These are phyloP conservation scores for Taphrina deformans DNA, from an alignment of 1,139 yeast species.

Conservation along the genomic window DNA sequence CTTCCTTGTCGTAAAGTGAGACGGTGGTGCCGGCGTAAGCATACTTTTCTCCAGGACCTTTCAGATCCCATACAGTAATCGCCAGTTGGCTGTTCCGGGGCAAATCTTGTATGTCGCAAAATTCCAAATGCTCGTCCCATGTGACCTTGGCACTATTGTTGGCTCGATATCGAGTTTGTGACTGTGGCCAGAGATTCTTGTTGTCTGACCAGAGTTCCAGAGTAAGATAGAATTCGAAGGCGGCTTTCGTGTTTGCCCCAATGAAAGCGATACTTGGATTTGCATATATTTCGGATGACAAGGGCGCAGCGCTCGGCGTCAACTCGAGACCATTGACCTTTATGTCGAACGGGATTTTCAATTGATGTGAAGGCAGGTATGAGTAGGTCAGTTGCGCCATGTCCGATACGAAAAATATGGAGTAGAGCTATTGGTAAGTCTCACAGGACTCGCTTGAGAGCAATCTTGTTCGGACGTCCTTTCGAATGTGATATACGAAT, in stretches of 20 bases:
- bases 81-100: constrained; percentile 62
- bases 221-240: constrained; percentile 59
- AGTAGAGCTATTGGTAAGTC: no score
- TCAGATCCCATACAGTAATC: constrained; percentile 66
- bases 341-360: constrained; percentile 11
- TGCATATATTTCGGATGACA: constrained; percentile 24
- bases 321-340: constrained; percentile 23
- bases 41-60: constrained; percentile 54
- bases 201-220: constrained; percentile 62
- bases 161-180: constrained; percentile 63
- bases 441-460: no score
- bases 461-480: no score
- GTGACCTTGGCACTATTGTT: constrained; percentile 49
- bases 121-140: constrained; percentile 64
- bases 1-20: constrained; percentile 55
- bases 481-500: no score
- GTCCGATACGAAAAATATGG: background rate
- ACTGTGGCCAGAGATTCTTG: constrained; percentile 65
- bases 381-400: constrained; percentile 28
- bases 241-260: constrained; percentile 27
- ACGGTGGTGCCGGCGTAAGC: constrained; percentile 60
- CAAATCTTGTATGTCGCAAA: constrained; percentile 71
- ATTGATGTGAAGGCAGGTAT: constrained; percentile 16
- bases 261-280: constrained; percentile 23
- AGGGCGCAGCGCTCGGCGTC: background rate